A percentile compares a stretch with the other conserved stretches of the same genome.
phyloP scores from a whole-genome alignment of 2,329 filamentous ascomycete species.

The Phoma sp. region DNA sequence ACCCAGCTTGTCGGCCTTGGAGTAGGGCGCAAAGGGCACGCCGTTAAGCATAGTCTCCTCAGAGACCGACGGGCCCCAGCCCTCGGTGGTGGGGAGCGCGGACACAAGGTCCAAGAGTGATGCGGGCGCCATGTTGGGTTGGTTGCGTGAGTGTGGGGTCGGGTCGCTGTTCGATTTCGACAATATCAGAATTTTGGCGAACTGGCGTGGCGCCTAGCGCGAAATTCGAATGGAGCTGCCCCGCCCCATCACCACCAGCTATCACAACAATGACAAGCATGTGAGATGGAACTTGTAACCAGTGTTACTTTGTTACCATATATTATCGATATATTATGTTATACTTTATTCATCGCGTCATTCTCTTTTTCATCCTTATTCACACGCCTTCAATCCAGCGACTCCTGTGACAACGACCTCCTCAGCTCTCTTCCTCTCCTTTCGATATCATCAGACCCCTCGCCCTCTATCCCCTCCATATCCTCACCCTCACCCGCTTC shows the following conservation, averaged over 20 bases:
- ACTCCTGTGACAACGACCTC: slow-evolving; percentile 10
- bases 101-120: slow-evolving; percentile 57
- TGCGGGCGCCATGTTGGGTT: slow-evolving; percentile 53
- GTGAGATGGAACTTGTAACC: too few relatives aligned
- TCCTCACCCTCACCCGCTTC: neutral
- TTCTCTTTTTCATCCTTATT: too few relatives aligned
- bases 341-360: neutral
- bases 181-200: slow-evolving; percentile 18
- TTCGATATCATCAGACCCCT: neutral
- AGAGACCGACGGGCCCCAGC: slow-evolving; percentile 84
- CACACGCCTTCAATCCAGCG: slow-evolving; percentile 1
- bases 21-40: slow-evolving; percentile 96
- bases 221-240: neutral
- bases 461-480: slow-evolving; percentile 1
- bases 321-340: too few relatives aligned
- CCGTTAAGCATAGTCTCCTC: slow-evolving; percentile 89
- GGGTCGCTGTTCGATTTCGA: slow-evolving; percentile 16
- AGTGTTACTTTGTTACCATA: too few relatives aligned
- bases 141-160: slow-evolving; percentile 20
- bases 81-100: slow-evolving; percentile 52
- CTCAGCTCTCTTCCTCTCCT: slow-evolving; percentile 5
- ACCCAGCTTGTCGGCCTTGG: slow-evolving; percentile 97
- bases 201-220: slow-evolving; percentile 18
- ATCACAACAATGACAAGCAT: neutral
- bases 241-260: slow-evolving; percentile 4